phyloP scores from a whole-genome alignment of 345 rosid species.

The Linum trigynum region DNA sequence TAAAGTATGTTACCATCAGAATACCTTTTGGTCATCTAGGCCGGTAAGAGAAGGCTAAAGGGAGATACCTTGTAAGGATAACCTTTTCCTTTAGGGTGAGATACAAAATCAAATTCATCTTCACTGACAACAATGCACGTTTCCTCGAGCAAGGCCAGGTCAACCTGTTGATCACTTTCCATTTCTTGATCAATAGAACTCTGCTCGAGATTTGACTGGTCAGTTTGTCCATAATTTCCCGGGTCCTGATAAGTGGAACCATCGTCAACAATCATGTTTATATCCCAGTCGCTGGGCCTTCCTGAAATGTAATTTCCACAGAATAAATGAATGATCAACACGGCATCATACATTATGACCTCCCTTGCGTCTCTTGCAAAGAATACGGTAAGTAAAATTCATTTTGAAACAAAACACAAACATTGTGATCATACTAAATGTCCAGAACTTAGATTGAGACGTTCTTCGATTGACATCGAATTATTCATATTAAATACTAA shows the following conservation, averaged over 20 bases:
- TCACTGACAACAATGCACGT: slow-evolving; percentile 50
- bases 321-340: not conserved
- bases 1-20: not conserved
- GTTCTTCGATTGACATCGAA: too few relatives aligned
- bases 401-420: too few relatives aligned
- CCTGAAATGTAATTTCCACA: slow-evolving; percentile 8
- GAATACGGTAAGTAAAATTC: too few relatives aligned
- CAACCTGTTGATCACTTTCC: slow-evolving; percentile 23
- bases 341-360: not conserved
- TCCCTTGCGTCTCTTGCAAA: not conserved
- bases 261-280: slow-evolving; percentile 12
- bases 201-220: not conserved
- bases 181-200: slow-evolving; percentile 8
- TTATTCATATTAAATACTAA: too few relatives aligned
- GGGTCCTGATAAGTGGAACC: slow-evolving; percentile 2
- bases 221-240: not conserved
- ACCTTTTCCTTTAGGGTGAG: slow-evolving; percentile 29
- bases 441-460: too few relatives aligned
- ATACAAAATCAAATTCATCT: slow-evolving; percentile 34
- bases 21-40: not conserved
- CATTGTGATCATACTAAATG: too few relatives aligned
- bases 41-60: not conserved
- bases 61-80: slow-evolving; percentile 51
- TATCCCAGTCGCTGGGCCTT: slow-evolving; percentile 13
- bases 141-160: slow-evolving; percentile 41